Evolutionary conservation across 441 rosid genomes (phyloP).

Genomic region (Cnidoscolus chayamansa): DNA sequence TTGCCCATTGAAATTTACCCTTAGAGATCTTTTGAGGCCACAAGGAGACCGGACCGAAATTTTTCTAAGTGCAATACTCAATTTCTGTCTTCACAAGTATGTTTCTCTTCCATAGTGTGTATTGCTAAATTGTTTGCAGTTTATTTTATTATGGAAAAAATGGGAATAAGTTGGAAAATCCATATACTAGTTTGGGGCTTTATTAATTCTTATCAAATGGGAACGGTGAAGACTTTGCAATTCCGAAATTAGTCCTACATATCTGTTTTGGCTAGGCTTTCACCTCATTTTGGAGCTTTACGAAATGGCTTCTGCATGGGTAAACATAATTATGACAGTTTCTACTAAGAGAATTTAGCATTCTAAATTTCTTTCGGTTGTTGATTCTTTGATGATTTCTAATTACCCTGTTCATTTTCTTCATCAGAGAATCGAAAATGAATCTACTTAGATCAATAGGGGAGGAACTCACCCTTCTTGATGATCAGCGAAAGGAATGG

Average conservation of each 20-base stretch:
- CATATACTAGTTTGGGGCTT: not conserved
- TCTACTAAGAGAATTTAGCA: not conserved
- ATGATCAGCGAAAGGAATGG: conserved; percentile 58
- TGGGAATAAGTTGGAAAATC: not conserved
- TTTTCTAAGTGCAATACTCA: conserved; percentile 67
- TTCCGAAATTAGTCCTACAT: not conserved
- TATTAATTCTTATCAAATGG: not conserved
- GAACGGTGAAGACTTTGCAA: not conserved
- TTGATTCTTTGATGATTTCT: not conserved
- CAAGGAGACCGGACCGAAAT: conserved; percentile 54
- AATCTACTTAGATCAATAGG: conserved; percentile 40
- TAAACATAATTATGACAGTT: too few species aligned
- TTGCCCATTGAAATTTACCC: conserved; percentile 53
- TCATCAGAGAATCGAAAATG: conserved; percentile 62
- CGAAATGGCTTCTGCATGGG: not conserved
- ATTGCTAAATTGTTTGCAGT: not conserved
- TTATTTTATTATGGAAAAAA: not conserved
- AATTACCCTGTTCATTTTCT: conserved; percentile 13
- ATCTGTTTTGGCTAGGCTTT: not conserved
- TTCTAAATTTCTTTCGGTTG: conserved; percentile 3
- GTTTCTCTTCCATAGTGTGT: not conserved
- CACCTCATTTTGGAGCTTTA: not conserved
- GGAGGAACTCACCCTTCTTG: conserved; percentile 61
- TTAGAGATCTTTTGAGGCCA: conserved; percentile 66
- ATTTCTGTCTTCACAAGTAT: conserved; percentile 73